Conservation (phyloP, 208 protist species). For the Crithidia expoeki region DNA sequence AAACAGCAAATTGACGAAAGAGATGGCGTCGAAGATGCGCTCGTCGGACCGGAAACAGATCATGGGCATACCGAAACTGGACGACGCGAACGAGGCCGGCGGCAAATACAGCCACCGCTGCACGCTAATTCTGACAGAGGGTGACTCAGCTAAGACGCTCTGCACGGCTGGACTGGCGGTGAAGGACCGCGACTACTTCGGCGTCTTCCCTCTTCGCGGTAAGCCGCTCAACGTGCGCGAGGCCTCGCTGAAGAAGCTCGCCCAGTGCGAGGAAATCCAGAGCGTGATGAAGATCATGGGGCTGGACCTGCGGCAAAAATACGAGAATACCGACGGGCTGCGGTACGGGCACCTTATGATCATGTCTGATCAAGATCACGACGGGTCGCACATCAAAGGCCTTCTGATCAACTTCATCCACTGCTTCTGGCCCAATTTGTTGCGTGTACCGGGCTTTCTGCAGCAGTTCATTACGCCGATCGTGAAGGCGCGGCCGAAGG, state of each 20-base stretch:
- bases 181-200: conserved; percentile 99
- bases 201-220: conserved; percentile 99
- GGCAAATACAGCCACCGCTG: conserved; percentile 94
- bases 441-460: conserved; percentile 97
- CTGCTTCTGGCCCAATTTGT: conserved; percentile 98
- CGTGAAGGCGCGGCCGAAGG: conserved; percentile 96
- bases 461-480: conserved; percentile 99
- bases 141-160: conserved; percentile 99
- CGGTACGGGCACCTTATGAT: conserved; percentile 99
- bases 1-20: conserved; percentile 95
- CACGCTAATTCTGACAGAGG: conserved; percentile 99
- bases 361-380: conserved; percentile 99
- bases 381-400: conserved; percentile 99
- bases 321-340: conserved; percentile 88
- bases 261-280: conserved; percentile 96
- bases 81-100: conserved; percentile 99
- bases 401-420: conserved; percentile 99
- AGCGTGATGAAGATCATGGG: conserved; percentile 96
- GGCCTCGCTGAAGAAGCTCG: conserved; percentile 92
- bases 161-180: conserved; percentile 98
- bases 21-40: conserved; percentile 85
- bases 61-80: conserved; percentile 98
- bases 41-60: conserved; percentile 85
- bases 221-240: conserved; percentile 99
- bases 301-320: conserved; percentile 93